Conservation (phyloP, 2,329 filamentous ascomycete species). For the Emmonsiellopsis sp. region DNA sequence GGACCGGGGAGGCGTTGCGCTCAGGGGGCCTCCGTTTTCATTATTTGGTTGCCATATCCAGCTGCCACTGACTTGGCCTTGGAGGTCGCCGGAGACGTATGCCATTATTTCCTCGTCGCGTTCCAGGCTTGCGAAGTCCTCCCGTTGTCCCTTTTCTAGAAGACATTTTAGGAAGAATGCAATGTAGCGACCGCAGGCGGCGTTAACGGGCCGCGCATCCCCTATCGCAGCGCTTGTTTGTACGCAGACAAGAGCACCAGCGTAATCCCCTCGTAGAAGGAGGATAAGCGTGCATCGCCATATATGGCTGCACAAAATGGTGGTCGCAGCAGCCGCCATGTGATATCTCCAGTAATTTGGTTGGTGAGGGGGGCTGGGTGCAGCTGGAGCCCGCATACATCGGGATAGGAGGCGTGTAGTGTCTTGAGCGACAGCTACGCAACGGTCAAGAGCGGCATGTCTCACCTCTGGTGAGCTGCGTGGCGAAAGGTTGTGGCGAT, state of each 20-base stretch:
- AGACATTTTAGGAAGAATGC: slow-evolving; percentile 69
- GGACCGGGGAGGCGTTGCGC: slow-evolving; percentile 5
- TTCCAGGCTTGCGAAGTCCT: slow-evolving; percentile 36
- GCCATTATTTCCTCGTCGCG: slow-evolving; percentile 81
- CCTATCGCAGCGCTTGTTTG: slow-evolving; percentile 63
- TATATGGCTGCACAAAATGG: slow-evolving; percentile 70
- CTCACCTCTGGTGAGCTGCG: slow-evolving; percentile 58
- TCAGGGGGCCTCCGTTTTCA: slow-evolving; percentile 37
- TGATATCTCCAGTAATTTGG: slow-evolving; percentile 43
- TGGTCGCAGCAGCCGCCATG: slow-evolving; percentile 59
- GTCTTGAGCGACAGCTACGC: slow-evolving; percentile 64
- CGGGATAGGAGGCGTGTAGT: slow-evolving; percentile 69
- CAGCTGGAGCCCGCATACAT: slow-evolving; percentile 40
- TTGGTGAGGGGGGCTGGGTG: slow-evolving; percentile 26
- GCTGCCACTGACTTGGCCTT: slow-evolving; percentile 64
- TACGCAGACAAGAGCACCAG: slow-evolving; percentile 63
- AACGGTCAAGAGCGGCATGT: slow-evolving; percentile 65
- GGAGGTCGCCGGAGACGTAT: slow-evolving; percentile 78
- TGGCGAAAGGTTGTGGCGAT: slow-evolving; percentile 79
- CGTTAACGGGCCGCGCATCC: slow-evolving; percentile 61
- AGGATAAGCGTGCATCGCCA: slow-evolving; percentile 81
- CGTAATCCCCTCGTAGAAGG: slow-evolving; percentile 63
- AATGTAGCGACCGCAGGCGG: slow-evolving; percentile 71
- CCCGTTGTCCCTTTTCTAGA: slow-evolving; percentile 44
- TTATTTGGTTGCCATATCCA: slow-evolving; percentile 69